These are phyloP conservation scores for Ormosia emarginata DNA, from an alignment of 306 rosid genomes.

Conservation along the genomic window DNA sequence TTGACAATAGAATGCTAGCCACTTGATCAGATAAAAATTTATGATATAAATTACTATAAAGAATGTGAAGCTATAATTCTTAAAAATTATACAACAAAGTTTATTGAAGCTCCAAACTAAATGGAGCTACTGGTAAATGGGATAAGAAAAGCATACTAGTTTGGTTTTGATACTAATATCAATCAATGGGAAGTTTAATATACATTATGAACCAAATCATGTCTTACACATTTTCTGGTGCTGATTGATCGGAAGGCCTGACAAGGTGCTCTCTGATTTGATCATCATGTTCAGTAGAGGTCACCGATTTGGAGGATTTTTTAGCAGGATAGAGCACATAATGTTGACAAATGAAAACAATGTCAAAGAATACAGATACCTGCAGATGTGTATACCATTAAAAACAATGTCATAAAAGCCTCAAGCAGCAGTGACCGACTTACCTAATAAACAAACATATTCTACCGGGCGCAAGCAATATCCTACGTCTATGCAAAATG, in stretches of 20 bases:
- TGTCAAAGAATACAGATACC: conserved; percentile 75
- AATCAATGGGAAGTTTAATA: background rate
- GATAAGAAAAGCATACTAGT: background rate
- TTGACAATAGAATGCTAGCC: background rate
- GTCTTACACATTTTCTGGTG: conserved; percentile 33
- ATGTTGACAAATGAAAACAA: conserved; percentile 48
- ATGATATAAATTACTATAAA: conserved; percentile 4
- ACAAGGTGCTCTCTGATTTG: conserved; percentile 33
- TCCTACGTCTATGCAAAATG: background rate
- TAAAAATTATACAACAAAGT: background rate
- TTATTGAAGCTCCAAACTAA: background rate
- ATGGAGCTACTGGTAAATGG: background rate
- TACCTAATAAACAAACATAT: background rate
- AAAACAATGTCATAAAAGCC: background rate
- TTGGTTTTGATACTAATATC: background rate
- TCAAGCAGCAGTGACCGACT: background rate
- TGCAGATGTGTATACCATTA: conserved; percentile 40
- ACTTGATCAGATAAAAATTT: background rate
- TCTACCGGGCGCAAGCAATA: background rate
- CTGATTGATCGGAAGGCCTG: conserved; percentile 26
- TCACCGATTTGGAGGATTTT: conserved; percentile 5
- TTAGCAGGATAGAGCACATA: conserved; percentile 29
- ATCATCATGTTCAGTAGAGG: conserved; percentile 17
- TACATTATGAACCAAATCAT: background rate
- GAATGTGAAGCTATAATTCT: background rate